Evolutionary conservation across 345 rosid genomes (phyloP), one percentile per base, ranked within the genome.

Genomic region (Brassica nigra): DNA sequence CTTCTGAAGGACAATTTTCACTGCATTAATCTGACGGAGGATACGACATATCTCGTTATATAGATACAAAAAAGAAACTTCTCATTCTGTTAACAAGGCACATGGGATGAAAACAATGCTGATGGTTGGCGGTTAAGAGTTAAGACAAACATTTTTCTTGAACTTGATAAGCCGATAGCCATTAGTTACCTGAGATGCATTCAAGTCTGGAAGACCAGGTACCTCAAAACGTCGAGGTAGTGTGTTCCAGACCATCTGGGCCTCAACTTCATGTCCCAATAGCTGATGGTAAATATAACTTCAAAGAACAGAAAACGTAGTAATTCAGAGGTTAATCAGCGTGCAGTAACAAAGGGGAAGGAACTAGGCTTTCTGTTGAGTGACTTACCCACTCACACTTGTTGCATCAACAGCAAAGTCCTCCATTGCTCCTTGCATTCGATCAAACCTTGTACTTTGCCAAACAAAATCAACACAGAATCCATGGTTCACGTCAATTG

Each of bases 351-450:
- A 58, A 1, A 67, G 31, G 63, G 57, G 66, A 68, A 57, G 69
- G 73, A 70, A 27, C 65, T 42, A 71, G 36, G 70, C 16, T 65
- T 64, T 76, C 59, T 68, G 49, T 20, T 71, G 68, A 76, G 70
- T 64, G 81, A 82, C 94, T 73, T 81, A 96, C 99, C 99, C 99
- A 82, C 99, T 96, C 68, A 93, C 99, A 92, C 99, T 96, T 44
- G 98, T 96, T 84, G 92, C 99, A 83, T 96, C 99, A 65, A 96
- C 99, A 5, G 99, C 99, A 93, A 96, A 96, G 64, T 93, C 90
- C 86, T 96, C 93, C 99, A 96, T 92, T 66, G 99, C 99, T 39
- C 97, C 98, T 79, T 96, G 99, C 98, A 92, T 92, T 75, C 99
- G 86, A 81, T 96, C 99, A 86, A 96, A 96, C 83, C 99, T 96